Conservation (phyloP, 495 filamentous ascomycete species). For the Letharia columbiana region DNA sequence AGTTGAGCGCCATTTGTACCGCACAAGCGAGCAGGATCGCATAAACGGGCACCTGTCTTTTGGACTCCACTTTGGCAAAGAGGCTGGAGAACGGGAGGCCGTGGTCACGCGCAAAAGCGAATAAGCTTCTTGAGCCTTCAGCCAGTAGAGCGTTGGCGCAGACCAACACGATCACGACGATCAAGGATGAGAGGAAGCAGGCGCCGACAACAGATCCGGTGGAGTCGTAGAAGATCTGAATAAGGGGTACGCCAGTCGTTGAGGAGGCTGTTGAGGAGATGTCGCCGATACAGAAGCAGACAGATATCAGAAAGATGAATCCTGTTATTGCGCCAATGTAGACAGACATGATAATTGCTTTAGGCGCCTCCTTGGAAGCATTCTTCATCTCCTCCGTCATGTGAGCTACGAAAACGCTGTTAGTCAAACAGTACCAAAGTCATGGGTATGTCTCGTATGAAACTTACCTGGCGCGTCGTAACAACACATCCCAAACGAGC, state of each 20-base stretch:
- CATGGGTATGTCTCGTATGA: conserved; percentile 31
- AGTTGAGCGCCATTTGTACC: conserved; percentile 47
- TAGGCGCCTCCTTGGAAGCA: conserved; percentile 43
- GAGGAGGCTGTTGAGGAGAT: conserved; percentile 33
- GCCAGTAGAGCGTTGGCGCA: conserved; percentile 38
- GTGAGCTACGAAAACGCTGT: conserved; percentile 8
- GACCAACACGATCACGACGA: conserved; percentile 36
- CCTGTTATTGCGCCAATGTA: conserved; percentile 43
- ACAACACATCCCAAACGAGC: conserved; percentile 51
- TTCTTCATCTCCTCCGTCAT: conserved; percentile 39
- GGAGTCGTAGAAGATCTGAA: conserved; percentile 43
- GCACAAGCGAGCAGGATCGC: conserved; percentile 41
- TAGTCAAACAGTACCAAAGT: too few species aligned
- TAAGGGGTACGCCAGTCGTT: conserved; percentile 41
- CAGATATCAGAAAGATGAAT: conserved; percentile 39
- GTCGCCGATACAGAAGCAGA: conserved; percentile 46
- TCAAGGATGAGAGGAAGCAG: conserved; percentile 35
- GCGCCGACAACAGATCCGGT: conserved; percentile 37
- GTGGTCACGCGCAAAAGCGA: conserved; percentile 41
- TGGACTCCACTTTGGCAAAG: conserved; percentile 36
- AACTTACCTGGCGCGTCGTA: conserved; percentile 25
- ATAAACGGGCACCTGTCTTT: conserved; percentile 41
- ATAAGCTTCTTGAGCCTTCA: conserved; percentile 38
- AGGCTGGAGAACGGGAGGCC: conserved; percentile 40
- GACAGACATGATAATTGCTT: conserved; percentile 48